These are phyloP conservation scores for Colletotrichum magnum DNA, from an alignment of 2,329 filamentous ascomycete genomes.

Conservation along the genomic window DNA sequence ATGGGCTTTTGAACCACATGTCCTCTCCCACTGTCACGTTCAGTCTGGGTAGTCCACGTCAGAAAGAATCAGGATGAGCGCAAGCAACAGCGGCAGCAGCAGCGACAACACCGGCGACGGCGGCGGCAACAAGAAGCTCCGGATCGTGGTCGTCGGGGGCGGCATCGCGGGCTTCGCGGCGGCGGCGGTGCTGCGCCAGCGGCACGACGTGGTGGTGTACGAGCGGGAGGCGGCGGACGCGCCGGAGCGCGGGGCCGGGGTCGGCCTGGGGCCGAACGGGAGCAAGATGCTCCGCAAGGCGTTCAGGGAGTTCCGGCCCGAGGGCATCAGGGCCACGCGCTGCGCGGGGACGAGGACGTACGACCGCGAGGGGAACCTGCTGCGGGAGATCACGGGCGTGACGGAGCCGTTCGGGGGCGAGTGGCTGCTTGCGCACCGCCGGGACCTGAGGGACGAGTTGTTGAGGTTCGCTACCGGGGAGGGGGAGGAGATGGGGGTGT, in stretches of 20 bases:
- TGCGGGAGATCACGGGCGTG: constrained; percentile 32
- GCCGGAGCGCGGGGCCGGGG: constrained; percentile 29
- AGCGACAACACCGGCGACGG: not conserved
- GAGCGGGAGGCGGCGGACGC: constrained; percentile 28
- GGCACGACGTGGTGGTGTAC: constrained; percentile 29
- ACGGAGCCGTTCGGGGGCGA: constrained; percentile 37
- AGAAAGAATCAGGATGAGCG: not conserved
- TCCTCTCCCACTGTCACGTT: not conserved
- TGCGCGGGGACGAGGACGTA: constrained; percentile 32
- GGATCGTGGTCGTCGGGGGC: constrained; percentile 29
- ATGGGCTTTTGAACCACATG: not conserved
- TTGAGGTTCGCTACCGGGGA: constrained; percentile 29
- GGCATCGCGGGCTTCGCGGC: constrained; percentile 35
- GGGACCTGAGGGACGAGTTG: constrained; percentile 23
- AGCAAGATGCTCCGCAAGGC: constrained; percentile 35
- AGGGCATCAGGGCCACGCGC: constrained; percentile 14
- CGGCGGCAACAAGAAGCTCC: constrained; percentile 16
- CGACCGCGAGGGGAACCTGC: constrained; percentile 29
- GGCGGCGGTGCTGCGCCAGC: constrained; percentile 31
- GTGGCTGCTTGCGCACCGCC: constrained; percentile 31
- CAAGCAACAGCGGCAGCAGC: not conserved
- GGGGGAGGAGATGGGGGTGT: constrained; percentile 29
- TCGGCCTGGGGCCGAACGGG: constrained; percentile 35
- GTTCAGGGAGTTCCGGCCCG: constrained; percentile 19
- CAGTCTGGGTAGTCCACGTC: too few species aligned